These are phyloP conservation scores for Dothideomycetes sp. DNA, from an alignment of 2,329 filamentous ascomycete genomes.

Conservation along the genomic window DNA sequence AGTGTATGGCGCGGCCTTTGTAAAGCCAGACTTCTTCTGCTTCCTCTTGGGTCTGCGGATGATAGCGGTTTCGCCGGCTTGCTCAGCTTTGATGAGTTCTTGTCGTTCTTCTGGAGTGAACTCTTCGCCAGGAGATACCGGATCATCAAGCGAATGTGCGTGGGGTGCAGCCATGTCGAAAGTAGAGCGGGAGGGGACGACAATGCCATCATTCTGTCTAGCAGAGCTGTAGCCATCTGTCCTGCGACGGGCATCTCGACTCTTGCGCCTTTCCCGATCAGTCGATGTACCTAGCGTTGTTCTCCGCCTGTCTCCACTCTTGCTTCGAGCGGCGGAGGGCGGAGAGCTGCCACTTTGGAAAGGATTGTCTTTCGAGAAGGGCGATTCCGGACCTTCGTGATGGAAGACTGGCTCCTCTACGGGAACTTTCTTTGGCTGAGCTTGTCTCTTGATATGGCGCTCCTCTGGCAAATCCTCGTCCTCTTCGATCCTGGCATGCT, in stretches of 20 bases:
- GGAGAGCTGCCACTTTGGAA: constrained; percentile 82
- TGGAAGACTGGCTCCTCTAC: constrained; percentile 15
- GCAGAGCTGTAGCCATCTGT: constrained; percentile 31
- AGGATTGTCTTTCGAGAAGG: constrained; percentile 83
- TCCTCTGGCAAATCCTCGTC: constrained; percentile 4
- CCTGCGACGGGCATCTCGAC: constrained; percentile 29
- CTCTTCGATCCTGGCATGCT: constrained; percentile 30
- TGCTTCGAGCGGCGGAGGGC: constrained; percentile 24
- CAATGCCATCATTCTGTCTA: constrained; percentile 42
- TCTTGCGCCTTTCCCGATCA: constrained; percentile 29
- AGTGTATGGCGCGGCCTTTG: constrained; percentile 58
- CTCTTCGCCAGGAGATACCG: constrained; percentile 65
- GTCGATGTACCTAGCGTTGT: constrained; percentile 35
- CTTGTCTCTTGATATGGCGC: constrained; percentile 27
- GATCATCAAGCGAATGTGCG: constrained; percentile 21
- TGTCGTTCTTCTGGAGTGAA: constrained; percentile 86
- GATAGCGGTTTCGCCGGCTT: neutral
- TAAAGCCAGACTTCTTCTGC: constrained; percentile 21
- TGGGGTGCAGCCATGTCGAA: constrained; percentile 44
- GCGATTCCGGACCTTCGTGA: constrained; percentile 35
- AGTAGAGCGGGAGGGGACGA: constrained; percentile 44
- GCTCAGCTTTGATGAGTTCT: constrained; percentile 50
- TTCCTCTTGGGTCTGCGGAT: constrained; percentile 6
- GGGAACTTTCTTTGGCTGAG: constrained; percentile 30
- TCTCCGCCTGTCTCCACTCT: constrained; percentile 36